Evolutionary conservation across 2,329 filamentous ascomycete genomes (phyloP), one percentile per base, ranked within the genome.

Genomic region (Pseudogymnoascus sp.): DNA sequence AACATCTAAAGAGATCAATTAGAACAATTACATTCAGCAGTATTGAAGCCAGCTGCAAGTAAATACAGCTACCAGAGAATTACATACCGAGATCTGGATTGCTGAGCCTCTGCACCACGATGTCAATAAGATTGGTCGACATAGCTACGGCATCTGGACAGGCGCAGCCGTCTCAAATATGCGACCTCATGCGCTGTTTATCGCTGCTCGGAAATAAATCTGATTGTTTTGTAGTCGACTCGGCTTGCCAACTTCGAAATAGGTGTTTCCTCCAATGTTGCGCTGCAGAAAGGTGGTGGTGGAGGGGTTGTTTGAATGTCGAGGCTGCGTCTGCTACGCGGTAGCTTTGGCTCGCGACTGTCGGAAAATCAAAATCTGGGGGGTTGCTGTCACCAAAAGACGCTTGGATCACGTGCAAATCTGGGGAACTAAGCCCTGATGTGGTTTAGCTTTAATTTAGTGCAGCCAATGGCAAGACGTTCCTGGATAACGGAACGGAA

Each of bases 51-150:
- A 41, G 28, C 40, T 12, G 41, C 22, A 61, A 8, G 11, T 24
- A 38, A 59, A 50, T 12, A 19, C 19, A 60, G 14, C 38, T 41
- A 19, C 19, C 11, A 33, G 24, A 28, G 59, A 6, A 19, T 40
- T 11, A 12, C 68, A 61, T 68, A 72, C 70, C 66, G 61, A 66
- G 66, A 61, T 68, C 68, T 62, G 67, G 77, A 66, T 79, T 86
- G 82, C 84, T 72, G 78, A 87, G 78, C 75, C 82, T 82, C 77
- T 82, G 83, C 68, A 86, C 81, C 72, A 86, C 82, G 76, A 87
- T 82, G 67, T 88, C 85, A 71, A 87, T 83, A 69, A 79, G 81
- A 70, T 78, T 81, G 66, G 78, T 79, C 77, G 84, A 82, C 85
- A 56, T 56, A 56, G 50, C 50, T 56, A 56, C 50, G 50, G 50